These are phyloP conservation scores for Ustilago cynodontis DNA, from an alignment of 1,284 basidiomycete genomes.

Conservation along the genomic window DNA sequence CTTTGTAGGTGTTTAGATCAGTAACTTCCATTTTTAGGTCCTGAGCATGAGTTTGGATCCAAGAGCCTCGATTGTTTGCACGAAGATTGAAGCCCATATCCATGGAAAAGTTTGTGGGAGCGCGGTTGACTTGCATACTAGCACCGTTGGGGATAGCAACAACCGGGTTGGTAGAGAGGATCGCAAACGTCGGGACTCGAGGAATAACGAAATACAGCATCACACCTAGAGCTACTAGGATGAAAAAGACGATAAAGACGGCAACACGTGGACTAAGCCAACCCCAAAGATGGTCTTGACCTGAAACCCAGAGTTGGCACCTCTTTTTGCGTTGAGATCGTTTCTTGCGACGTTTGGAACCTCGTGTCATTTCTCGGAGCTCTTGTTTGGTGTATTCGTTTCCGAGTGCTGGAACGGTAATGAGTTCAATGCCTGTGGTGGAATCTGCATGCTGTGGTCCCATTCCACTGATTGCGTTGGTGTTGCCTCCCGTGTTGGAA, in stretches of 20 bases:
- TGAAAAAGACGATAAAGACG: constrained; percentile 56
- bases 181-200: constrained; percentile 58
- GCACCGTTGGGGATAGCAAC: constrained; percentile 55
- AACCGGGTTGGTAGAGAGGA: constrained; percentile 51
- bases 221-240: constrained; percentile 40
- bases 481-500: background rate
- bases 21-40: constrained; percentile 48
- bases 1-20: constrained; percentile 41
- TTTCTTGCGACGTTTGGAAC: constrained; percentile 37
- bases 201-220: constrained; percentile 65
- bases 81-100: constrained; percentile 61
- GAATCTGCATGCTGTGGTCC: constrained; percentile 45
- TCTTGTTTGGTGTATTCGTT: constrained; percentile 62
- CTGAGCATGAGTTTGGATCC: constrained; percentile 42
- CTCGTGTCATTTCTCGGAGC: constrained; percentile 50
- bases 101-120: constrained; percentile 60
- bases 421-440: constrained; percentile 60
- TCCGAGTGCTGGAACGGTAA: constrained; percentile 66
- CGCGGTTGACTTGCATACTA: constrained; percentile 49
- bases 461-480: constrained; percentile 27
- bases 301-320: constrained; percentile 50
- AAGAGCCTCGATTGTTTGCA: constrained; percentile 50
- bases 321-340: constrained; percentile 26
- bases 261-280: constrained; percentile 53
- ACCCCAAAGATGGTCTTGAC: constrained; percentile 57